These are phyloP conservation scores for Luffa aegyptiaca DNA, from an alignment of 306 rosid genomes.

Conservation along the genomic window DNA sequence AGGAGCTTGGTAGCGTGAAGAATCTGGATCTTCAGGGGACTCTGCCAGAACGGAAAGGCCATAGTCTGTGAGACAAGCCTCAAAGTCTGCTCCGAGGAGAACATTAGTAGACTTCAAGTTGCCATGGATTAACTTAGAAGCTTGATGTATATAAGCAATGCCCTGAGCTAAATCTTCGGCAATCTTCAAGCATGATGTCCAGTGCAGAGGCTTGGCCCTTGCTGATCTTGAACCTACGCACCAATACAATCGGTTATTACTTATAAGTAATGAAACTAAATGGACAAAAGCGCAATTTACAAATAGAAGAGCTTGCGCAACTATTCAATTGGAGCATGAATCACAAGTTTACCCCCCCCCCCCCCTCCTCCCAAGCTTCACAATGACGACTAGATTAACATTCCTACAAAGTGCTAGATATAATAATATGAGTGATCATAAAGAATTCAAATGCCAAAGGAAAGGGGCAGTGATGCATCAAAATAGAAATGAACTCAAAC, in stretches of 20 bases:
- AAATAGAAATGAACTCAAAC: background rate
- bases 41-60: slow-evolving; percentile 47
- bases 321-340: background rate
- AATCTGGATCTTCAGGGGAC: slow-evolving; percentile 50
- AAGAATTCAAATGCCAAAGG: background rate
- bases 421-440: background rate
- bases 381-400: background rate
- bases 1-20: slow-evolving; percentile 59
- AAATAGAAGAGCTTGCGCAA: background rate
- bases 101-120: slow-evolving; percentile 79
- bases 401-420: background rate
- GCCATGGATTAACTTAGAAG: slow-evolving; percentile 59
- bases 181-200: slow-evolving; percentile 96
- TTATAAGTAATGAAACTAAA: background rate
- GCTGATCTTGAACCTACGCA: slow-evolving; percentile 67
- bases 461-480: background rate
- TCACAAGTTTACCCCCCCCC: background rate
- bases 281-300: background rate
- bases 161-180: slow-evolving; percentile 95
- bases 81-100: slow-evolving; percentile 78
- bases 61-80: slow-evolving; percentile 81
- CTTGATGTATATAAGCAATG: slow-evolving; percentile 74
- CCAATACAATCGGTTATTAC: slow-evolving; percentile 4
- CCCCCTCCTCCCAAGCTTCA: background rate
- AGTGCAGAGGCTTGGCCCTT: slow-evolving; percentile 86